Percentiles rank a stretch among this genome's conserved stretches.
Conservation (phyloP, 371 early-diverging fungal genomes). For the Mycotypha africana region DNA sequence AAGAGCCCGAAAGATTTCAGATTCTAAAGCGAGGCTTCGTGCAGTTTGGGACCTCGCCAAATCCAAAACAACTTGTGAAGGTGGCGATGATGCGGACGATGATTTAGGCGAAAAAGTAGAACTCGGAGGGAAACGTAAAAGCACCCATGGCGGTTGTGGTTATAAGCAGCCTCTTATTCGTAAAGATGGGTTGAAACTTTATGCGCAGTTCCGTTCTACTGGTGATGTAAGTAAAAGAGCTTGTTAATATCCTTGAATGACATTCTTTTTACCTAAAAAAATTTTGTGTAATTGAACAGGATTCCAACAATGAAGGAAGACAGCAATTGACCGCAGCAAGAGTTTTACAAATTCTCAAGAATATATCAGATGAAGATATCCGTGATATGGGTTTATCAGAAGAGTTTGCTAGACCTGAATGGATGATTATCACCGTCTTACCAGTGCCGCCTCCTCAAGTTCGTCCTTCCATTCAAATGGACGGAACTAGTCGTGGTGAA, state of each 20-base stretch:
- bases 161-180: conserved; percentile 88
- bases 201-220: conserved; percentile 62
- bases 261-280: not conserved
- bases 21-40: conserved; percentile 76
- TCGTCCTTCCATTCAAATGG: conserved; percentile 98
- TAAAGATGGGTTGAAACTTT: conserved; percentile 87
- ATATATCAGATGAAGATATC: conserved; percentile 90
- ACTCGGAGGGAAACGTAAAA: conserved; percentile 42
- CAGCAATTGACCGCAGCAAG: conserved; percentile 77
- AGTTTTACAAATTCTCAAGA: conserved; percentile 86
- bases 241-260: not conserved
- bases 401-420: conserved; percentile 96
- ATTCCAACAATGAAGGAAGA: conserved; percentile 60
- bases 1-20: conserved; percentile 64
- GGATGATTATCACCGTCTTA: conserved; percentile 95
- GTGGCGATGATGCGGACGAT: conserved; percentile 63
- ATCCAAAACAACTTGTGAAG: conserved; percentile 84
- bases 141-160: conserved; percentile 92
- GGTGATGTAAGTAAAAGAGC: conserved; percentile 45
- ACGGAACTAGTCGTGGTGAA: conserved; percentile 90
- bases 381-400: conserved; percentile 89
- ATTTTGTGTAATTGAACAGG: conserved; percentile 17
- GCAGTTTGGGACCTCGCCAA: conserved; percentile 95
- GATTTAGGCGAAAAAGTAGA: conserved; percentile 45
- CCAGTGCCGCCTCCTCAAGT: conserved; percentile 99